Percentiles rank a stretch among this genome's conserved stretches.
Evolutionary conservation across 1,284 basidiomycete species (phyloP).

Genomic region (Leccinum angustisporum): DNA sequence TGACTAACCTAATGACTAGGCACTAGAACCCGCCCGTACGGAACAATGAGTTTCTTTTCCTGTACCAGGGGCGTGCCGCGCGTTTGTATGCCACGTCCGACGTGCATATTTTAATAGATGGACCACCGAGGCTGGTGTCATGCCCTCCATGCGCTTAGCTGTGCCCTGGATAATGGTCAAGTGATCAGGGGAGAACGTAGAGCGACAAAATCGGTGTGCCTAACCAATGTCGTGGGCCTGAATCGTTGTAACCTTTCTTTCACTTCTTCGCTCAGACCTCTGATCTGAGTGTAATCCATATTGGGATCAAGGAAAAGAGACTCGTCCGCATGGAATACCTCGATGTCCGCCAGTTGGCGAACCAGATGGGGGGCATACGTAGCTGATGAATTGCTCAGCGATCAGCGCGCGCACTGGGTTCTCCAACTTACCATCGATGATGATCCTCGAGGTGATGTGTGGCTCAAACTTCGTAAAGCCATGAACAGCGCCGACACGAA

Average conservation of each 20-base stretch:
- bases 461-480: conserved; percentile 53
- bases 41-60: neutral
- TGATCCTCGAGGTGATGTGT: conserved; percentile 57
- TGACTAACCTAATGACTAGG: neutral
- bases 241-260: conserved; percentile 62
- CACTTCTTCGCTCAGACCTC: conserved; percentile 77
- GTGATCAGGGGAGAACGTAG: neutral
- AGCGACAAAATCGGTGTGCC: conserved; percentile 24
- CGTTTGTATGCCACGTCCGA: conserved; percentile 29
- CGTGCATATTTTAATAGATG: conserved; percentile 65
- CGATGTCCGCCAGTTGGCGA: conserved; percentile 75
- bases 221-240: conserved; percentile 66
- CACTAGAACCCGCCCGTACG: conserved; percentile 1
- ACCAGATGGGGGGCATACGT: conserved; percentile 59
- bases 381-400: conserved; percentile 16
- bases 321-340: conserved; percentile 77
- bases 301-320: conserved; percentile 64
- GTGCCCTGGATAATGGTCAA: conserved; percentile 54
- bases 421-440: conserved; percentile 60
- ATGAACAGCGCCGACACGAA: conserved; percentile 46
- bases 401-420: neutral
- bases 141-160: conserved; percentile 85
- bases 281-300: conserved; percentile 67
- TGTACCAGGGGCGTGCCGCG: neutral
- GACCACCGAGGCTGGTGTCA: conserved; percentile 74